Evolutionary conservation across 2,329 filamentous ascomycete species (phyloP).

Genomic region (Anisogramma anomala): DNA sequence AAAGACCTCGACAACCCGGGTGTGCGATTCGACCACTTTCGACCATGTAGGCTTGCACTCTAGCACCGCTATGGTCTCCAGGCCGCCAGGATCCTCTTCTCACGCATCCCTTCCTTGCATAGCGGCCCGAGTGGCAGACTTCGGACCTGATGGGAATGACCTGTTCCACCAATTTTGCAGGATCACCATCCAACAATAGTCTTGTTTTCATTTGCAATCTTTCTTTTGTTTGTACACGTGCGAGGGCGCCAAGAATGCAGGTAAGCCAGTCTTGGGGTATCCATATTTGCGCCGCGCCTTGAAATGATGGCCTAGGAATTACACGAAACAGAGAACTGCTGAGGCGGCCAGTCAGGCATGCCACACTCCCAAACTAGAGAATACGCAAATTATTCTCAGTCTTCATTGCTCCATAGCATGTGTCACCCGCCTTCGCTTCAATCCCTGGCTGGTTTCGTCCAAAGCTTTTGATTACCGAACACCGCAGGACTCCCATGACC

Average conservation of each 20-base stretch:
- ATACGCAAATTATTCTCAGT: not conserved
- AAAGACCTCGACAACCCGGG: not conserved
- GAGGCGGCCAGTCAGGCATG: not conserved
- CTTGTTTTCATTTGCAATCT: not conserved
- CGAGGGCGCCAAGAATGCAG: not conserved
- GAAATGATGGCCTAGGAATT: not conserved
- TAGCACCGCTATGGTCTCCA: too few relatives aligned
- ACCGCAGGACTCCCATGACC: too few relatives aligned
- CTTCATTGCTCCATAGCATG: not conserved
- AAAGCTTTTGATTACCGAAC: too few relatives aligned
- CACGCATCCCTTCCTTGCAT: too few relatives aligned
- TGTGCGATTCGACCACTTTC: not conserved
- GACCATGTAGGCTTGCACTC: not conserved
- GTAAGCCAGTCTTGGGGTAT: not conserved
- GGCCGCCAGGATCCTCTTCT: too few relatives aligned
- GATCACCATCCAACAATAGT: too few relatives aligned
- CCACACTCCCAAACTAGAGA: not conserved
- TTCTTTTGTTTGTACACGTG: not conserved
- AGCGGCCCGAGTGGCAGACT: too few relatives aligned
- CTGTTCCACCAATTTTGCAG: too few relatives aligned
- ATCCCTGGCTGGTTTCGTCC: too few relatives aligned
- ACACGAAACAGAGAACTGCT: not conserved
- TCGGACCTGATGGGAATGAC: too few relatives aligned
- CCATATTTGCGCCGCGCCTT: conserved; percentile 1
- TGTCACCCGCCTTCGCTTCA: too few relatives aligned